phyloP scores from a whole-genome alignment of 306 rosid species.

The Prunus persica region DNA sequence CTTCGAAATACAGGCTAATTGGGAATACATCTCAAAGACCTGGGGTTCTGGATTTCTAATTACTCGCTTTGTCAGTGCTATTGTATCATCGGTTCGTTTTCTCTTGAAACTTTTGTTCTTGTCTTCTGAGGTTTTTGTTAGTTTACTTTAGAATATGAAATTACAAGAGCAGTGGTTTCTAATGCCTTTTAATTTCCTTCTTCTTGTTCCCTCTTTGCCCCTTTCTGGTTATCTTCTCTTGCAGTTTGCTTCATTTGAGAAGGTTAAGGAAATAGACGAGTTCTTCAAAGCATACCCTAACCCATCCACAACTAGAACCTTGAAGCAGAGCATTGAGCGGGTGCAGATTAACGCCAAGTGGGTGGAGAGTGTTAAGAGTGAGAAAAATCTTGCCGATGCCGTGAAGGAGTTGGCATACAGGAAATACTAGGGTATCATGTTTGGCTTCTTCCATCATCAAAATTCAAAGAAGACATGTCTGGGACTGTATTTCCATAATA shows the following conservation, averaged over 20 bases:
- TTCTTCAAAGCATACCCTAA: constrained; percentile 55
- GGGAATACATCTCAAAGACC: constrained; percentile 57
- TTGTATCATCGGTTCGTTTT: constrained; percentile 75
- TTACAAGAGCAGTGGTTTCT: neutral
- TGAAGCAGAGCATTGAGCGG: constrained; percentile 89
- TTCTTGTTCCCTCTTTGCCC: too few relatives aligned
- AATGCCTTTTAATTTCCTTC: neutral
- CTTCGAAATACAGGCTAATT: constrained; percentile 51
- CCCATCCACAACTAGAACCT: constrained; percentile 62
- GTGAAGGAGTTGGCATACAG: constrained; percentile 52
- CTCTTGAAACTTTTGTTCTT: neutral
- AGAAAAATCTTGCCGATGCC: constrained; percentile 41
- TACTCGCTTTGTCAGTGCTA: constrained; percentile 61
- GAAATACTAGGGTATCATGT: constrained; percentile 24
- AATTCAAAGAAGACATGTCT: too few relatives aligned
- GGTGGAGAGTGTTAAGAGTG: constrained; percentile 61
- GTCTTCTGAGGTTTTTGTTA: neutral
- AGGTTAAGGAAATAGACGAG: constrained; percentile 76
- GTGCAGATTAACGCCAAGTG: constrained; percentile 71
- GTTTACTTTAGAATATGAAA: neutral
- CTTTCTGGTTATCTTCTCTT: neutral
- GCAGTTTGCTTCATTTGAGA: constrained; percentile 88
- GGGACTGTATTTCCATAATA: too few relatives aligned
- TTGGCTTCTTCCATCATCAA: neutral
- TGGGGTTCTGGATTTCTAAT: constrained; percentile 82